A percentile compares a stretch with the other conserved stretches of the same genome.
phyloP scores from a whole-genome alignment of 768 basidiomycete species.

The Tulasnella sp. region DNA sequence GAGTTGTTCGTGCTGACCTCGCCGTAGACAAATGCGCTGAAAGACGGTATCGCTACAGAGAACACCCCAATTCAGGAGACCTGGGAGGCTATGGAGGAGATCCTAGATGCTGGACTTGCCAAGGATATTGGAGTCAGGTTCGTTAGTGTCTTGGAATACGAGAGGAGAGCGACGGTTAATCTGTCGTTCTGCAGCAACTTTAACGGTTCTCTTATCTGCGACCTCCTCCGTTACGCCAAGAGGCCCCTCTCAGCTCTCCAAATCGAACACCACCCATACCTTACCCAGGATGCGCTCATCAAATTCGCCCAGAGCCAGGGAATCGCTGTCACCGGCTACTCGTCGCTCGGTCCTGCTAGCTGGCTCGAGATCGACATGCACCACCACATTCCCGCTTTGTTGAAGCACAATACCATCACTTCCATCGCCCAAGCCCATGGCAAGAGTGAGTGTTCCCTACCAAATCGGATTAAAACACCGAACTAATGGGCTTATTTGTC shows the following conservation, averaged over 20 bases:
- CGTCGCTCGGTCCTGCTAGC: constrained; percentile 52
- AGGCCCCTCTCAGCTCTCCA: constrained; percentile 57
- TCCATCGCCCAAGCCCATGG: constrained; percentile 25
- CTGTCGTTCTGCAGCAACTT: constrained; percentile 56
- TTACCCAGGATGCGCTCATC: constrained; percentile 50
- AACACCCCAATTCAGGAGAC: constrained; percentile 76
- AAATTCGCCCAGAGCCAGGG: constrained; percentile 44
- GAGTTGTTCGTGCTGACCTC: constrained; percentile 34
- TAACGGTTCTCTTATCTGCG: constrained; percentile 65
- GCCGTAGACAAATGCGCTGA: neutral
- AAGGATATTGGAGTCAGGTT: constrained; percentile 80
- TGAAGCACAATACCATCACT: constrained; percentile 19
- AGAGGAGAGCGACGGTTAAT: neutral
- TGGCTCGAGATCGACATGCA: constrained; percentile 65
- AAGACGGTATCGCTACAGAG: constrained; percentile 39
- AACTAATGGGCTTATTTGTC: neutral
- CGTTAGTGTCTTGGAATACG: constrained; percentile 20
- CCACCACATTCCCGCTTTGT: constrained; percentile 45
- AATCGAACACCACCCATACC: constrained; percentile 58
- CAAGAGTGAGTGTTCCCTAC: constrained; percentile 15
- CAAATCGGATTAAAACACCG: neutral
- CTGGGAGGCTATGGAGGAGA: constrained; percentile 76
- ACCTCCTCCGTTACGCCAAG: constrained; percentile 74
- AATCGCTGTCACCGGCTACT: constrained; percentile 56
- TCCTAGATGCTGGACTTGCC: constrained; percentile 64